Percentiles rank a stretch among this genome's conserved stretches.
phyloP scores from a whole-genome alignment of 2,329 filamentous ascomycete genomes.

The Talaromyces sp. region DNA sequence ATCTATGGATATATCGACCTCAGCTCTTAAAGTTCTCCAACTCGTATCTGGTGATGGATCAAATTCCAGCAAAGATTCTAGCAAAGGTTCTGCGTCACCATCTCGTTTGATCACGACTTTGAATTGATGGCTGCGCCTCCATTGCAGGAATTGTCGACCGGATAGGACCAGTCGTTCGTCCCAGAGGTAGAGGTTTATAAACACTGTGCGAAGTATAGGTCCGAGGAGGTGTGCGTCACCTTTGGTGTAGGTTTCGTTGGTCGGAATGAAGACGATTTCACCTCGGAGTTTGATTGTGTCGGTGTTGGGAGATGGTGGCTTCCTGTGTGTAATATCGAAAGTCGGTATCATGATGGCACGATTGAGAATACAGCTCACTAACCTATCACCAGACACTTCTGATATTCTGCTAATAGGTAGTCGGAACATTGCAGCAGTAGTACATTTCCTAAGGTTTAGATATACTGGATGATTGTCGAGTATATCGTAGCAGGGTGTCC shows the following conservation, averaged over 20 bases:
- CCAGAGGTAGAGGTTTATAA: slow-evolving; percentile 12
- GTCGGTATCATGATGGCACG: background rate
- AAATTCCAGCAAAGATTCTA: background rate
- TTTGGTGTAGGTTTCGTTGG: slow-evolving; percentile 2
- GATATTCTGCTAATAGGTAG: background rate
- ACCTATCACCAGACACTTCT: background rate
- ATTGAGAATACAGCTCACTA: background rate
- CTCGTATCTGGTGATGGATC: background rate
- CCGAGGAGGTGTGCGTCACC: background rate
- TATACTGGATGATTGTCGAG: background rate
- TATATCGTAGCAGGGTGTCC: background rate
- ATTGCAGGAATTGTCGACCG: slow-evolving; percentile 6
- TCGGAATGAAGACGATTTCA: slow-evolving; percentile 1
- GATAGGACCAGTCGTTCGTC: slow-evolving; percentile 1
- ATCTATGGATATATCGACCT: background rate
- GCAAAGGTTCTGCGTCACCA: background rate
- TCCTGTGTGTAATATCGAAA: background rate
- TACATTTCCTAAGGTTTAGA: background rate
- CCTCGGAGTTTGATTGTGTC: slow-evolving; percentile 9
- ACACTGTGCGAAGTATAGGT: slow-evolving; percentile 1
- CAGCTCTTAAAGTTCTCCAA: background rate
- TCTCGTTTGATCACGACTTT: background rate
- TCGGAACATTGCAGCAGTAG: background rate
- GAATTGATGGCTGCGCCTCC: slow-evolving; percentile 5
- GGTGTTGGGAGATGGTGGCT: no score